Evolutionary conservation across 2,329 filamentous ascomycete species (phyloP).

Genomic region (Colletotrichum incanum): DNA sequence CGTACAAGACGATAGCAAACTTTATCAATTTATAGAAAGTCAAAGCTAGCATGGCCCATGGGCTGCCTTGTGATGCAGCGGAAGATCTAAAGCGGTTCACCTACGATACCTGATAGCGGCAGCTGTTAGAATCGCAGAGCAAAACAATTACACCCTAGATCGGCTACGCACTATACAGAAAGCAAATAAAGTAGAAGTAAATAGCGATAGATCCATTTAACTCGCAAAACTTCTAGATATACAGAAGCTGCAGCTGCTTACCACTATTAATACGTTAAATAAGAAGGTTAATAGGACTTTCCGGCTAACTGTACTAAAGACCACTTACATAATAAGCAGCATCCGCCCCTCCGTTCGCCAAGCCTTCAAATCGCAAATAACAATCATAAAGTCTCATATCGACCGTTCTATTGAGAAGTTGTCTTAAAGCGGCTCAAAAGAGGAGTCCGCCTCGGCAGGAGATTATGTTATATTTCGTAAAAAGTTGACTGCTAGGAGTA

Average conservation of each 20-base stretch:
- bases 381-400: constrained; percentile 1
- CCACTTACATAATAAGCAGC: background rate
- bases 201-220: background rate
- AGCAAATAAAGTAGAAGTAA: no score
- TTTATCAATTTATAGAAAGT: constrained; percentile 1
- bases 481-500: background rate
- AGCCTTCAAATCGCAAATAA: background rate
- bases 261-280: background rate
- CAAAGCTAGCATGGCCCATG: background rate
- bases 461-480: constrained; percentile 19
- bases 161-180: background rate
- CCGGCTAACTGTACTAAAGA: background rate
- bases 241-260: background rate
- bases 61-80: background rate
- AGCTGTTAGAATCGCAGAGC: background rate
- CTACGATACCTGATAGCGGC: constrained; percentile 21
- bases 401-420: background rate
- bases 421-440: background rate
- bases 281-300: background rate
- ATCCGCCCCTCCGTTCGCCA: background rate
- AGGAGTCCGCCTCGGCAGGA: constrained; percentile 4
- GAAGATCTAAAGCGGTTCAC: constrained; percentile 14
- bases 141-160: background rate
- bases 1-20: background rate
- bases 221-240: background rate